These are phyloP conservation scores for Trichoderma cornu-damae DNA, from an alignment of 2,329 filamentous ascomycete genomes.

Conservation along the genomic window DNA sequence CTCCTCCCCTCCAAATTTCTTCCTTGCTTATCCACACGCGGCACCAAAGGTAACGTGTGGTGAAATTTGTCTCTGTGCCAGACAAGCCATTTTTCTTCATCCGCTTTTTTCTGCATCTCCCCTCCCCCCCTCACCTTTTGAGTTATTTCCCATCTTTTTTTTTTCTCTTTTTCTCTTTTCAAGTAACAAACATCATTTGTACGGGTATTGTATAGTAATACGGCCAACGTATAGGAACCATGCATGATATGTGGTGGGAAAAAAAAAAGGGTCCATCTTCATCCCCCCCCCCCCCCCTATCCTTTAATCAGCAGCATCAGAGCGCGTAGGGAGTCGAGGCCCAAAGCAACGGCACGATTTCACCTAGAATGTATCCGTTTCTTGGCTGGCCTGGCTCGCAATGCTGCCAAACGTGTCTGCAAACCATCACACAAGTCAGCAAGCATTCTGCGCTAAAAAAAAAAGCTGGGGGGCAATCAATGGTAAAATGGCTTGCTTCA, in stretches of 20 bases:
- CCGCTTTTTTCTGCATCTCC: not conserved
- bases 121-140: not conserved
- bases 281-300: not conserved
- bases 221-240: not conserved
- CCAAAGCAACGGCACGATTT: slow-evolving; percentile 11
- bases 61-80: not conserved
- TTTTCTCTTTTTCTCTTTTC: not conserved
- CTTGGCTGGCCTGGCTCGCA: slow-evolving; percentile 25
- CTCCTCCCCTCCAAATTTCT: not conserved
- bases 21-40: not conserved
- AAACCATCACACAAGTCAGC: not conserved
- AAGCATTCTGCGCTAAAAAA: not conserved
- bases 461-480: not conserved
- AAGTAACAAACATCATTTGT: not conserved
- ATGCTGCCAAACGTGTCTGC: slow-evolving; percentile 36
- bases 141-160: not conserved
- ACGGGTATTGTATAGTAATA: slow-evolving; percentile 8
- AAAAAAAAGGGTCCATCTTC: not conserved
- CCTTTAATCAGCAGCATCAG: not conserved
- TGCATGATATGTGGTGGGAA: not conserved
- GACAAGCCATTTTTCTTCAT: not conserved
- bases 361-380: slow-evolving; percentile 36
- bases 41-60: not conserved
- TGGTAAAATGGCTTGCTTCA: not conserved
- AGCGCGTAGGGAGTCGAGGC: not conserved